Percentiles rank a stretch among this genome's conserved stretches.
phyloP scores from a whole-genome alignment of 2,329 filamentous ascomycete species.

The Catunica adiposa region DNA sequence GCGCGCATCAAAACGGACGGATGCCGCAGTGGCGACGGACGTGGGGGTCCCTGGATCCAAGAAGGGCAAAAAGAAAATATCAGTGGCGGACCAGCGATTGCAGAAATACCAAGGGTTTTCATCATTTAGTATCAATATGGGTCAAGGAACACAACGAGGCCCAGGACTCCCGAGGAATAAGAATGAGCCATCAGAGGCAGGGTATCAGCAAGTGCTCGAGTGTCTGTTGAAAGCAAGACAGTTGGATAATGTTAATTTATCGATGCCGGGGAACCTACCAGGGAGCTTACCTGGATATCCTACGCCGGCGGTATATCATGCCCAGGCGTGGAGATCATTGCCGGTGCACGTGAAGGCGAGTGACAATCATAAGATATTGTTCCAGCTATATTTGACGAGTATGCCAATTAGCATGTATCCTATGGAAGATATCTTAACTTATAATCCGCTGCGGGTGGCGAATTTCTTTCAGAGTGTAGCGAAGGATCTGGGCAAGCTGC shows the following conservation, averaged over 20 bases:
- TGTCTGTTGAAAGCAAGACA: constrained; percentile 9
- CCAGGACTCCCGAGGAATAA: neutral
- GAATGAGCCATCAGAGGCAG: constrained; percentile 1
- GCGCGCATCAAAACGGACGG: constrained; percentile 1
- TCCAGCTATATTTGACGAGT: constrained; percentile 11
- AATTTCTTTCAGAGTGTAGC: constrained; percentile 13
- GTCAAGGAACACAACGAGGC: neutral
- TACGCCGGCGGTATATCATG: constrained; percentile 10
- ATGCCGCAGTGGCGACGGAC: neutral
- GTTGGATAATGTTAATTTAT: constrained; percentile 4
- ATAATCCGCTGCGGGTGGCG: constrained; percentile 12
- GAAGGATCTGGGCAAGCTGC: constrained; percentile 12
- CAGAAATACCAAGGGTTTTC: constrained; percentile 9
- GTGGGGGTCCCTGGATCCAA: neutral
- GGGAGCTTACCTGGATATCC: constrained; percentile 3
- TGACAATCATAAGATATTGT: constrained; percentile 12
- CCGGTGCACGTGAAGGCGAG: constrained; percentile 8
- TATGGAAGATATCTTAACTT: constrained; percentile 10
- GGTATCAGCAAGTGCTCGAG: constrained; percentile 10
- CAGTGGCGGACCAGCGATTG: constrained; percentile 6
- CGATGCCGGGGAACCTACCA: neutral
- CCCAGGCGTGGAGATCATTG: constrained; percentile 5
- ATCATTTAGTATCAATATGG: constrained; percentile 7
- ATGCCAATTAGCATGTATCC: constrained; percentile 14
- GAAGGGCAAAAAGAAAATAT: constrained; percentile 7